phyloP scores from a whole-genome alignment of 805 yeast genomes.

The Diddensiella santjacobensis region DNA sequence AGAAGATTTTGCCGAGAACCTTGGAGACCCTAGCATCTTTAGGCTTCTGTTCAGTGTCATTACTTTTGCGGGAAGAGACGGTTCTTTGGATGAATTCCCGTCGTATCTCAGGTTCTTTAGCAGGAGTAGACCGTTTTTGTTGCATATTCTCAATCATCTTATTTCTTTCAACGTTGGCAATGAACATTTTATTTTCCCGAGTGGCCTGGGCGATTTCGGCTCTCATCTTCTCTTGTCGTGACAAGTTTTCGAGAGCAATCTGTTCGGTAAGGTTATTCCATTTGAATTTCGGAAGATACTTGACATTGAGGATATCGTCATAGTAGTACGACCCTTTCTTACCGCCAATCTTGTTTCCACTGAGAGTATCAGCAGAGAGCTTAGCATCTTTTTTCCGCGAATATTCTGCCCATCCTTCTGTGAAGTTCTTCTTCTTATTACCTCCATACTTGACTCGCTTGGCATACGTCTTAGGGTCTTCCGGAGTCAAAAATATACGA shows the following conservation, averaged over 20 bases:
- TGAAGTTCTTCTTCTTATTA: slow-evolving; percentile 78
- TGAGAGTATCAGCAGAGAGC: slow-evolving; percentile 76
- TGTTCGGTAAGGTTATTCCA: slow-evolving; percentile 95
- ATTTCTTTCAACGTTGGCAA: slow-evolving; percentile 79
- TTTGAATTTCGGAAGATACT: slow-evolving; percentile 85
- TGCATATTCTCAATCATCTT: slow-evolving; percentile 72
- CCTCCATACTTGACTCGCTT: slow-evolving; percentile 83
- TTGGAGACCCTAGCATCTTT: slow-evolving; percentile 21
- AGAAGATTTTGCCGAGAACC: slow-evolving; percentile 27
- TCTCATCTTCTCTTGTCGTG: slow-evolving; percentile 80
- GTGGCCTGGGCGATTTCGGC: slow-evolving; percentile 88
- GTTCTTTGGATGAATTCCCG: slow-evolving; percentile 69
- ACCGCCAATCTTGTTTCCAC: slow-evolving; percentile 89
- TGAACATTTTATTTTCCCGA: slow-evolving; percentile 77
- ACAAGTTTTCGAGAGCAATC: slow-evolving; percentile 83
- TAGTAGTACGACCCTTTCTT: slow-evolving; percentile 86
- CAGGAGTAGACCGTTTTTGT: slow-evolving; percentile 41
- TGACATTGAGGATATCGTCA: slow-evolving; percentile 89
- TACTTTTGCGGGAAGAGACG: slow-evolving; percentile 70
- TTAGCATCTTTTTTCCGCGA: slow-evolving; percentile 81
- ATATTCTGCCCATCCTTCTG: slow-evolving; percentile 98
- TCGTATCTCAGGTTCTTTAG: slow-evolving; percentile 37
- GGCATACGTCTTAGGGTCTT: slow-evolving; percentile 60
- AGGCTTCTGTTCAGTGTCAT: slow-evolving; percentile 28
- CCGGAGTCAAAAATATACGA: slow-evolving; percentile 82